Evolutionary conservation across 2,329 filamentous ascomycete species (phyloP), one percentile per base, ranked within the genome.

Genomic region (Aspergillus uvarum): DNA sequence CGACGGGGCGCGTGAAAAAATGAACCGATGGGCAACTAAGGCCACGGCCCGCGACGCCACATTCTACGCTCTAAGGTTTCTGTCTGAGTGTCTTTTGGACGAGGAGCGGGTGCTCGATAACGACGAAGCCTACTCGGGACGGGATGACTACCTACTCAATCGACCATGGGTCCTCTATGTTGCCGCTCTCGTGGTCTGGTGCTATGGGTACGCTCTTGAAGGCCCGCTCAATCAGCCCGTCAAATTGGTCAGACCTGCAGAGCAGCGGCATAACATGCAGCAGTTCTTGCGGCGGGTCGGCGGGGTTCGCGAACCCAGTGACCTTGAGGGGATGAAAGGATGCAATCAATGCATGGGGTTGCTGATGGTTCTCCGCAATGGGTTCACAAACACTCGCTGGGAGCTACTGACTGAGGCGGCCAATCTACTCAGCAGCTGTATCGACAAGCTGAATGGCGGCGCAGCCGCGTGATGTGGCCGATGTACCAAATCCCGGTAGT

Each of bases 161-260:
- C 84, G 95, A 16, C 91, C 94, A 0, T 99, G 95, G 94, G 92
- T 97, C 11, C 81, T 98, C 54, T 99, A 97, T 76, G 96, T 96
- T 72, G 91, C 95, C 0, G 88, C 89, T 0, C 82, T 99, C 14
- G 91, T 97, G 22, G 90, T 98, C 1, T 99, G 95, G 95, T 92
- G 88, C 61, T 99, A 98, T 70, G 94, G 93, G 2, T 97, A 88
- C 72, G 92, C 94, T 0, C 80, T 96, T 21, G 95, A 98, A 67
- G 95, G 95, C 0, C 85, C 92, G 0, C 85, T 90, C 59, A 24
- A 79, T 76, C 12, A 73, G 73, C 2, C 68, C 77, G 56, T 54
- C 82, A 77, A 67, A 79, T 85, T 90, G 58, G 76, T 74, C 42
- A 88, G 81, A 1, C 82, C 82, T 52, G 83, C 87, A 14, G 88